Evolutionary conservation across 345 rosid genomes (phyloP), one percentile per base, ranked within the genome.

Genomic region (Pugionium cornutum): DNA sequence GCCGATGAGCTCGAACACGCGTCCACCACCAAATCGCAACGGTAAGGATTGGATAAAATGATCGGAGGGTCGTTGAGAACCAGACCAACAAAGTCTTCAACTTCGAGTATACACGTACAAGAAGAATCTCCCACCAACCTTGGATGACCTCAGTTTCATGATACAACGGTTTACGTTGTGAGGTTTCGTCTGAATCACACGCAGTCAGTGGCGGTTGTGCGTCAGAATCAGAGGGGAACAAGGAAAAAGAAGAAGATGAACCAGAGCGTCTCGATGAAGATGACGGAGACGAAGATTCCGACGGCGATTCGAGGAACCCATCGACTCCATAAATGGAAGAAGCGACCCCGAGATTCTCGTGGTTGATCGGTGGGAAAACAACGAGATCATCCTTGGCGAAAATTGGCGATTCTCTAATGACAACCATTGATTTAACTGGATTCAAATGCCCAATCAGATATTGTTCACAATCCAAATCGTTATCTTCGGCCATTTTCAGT

Each of bases 331-430:
- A 28, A 34, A 53, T 4, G 9, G 62, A 73, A 51, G 76, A 71
- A 43, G 73, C 64, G 28, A 68, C 29, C 1, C 35, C 71, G 68
- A 84, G 84, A 67, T 84, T 82, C 68, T 84, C 88, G 18, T 84
- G 88, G 57, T 75, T 53, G 60, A 58, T 61, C 25, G 89, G 86
- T 28, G 86, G 86, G 73, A 82, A 84, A 4, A 80, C 33, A 59
- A 81, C 9, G 43, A 1, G 54, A n/a, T 83, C 79, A 52, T 36
- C 44, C 1, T 52, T 55, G 18, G 47, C 44, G 58, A 10, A 51
- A 30, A 30, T 39, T 52, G 71, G 37, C 2, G 78, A 80, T 11
- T 76, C 81, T 78, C 78, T 76, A 62, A 84, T 72, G 31, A 75
- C 69, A 26, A 82, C 77, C 76, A 84, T 51, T 28, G 86, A 76